These are phyloP conservation scores for Podospora tetraspora DNA, from an alignment of 495 filamentous ascomycete genomes.

Conservation along the genomic window DNA sequence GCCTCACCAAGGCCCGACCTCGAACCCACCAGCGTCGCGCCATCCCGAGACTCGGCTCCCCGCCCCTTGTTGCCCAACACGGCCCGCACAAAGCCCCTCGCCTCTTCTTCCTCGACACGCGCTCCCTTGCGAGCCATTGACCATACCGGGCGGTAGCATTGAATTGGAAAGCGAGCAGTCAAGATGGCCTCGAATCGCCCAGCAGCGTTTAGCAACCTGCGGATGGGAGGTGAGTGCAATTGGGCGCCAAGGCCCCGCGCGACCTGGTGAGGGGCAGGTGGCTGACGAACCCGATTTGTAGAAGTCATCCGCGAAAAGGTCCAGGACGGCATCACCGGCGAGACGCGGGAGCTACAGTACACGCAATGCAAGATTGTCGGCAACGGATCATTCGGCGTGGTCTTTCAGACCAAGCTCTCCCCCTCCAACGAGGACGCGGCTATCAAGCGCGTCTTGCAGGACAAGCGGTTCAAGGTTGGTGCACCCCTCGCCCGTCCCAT, in stretches of 20 bases:
- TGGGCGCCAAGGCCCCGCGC: background rate
- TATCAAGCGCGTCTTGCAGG: conserved; percentile 96
- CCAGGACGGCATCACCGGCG: conserved; percentile 94
- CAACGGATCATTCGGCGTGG: conserved; percentile 97
- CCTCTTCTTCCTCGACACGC: conserved; percentile 27
- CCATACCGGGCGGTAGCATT: conserved; percentile 30
- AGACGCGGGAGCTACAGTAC: conserved; percentile 93
- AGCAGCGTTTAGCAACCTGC: conserved; percentile 48
- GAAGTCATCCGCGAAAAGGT: conserved; percentile 98
- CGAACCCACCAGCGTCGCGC: conserved; percentile 16
- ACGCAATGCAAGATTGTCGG: conserved; percentile 99
- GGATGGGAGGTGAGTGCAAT: conserved; percentile 48
- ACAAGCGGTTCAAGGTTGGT: conserved; percentile 95
- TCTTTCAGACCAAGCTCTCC: conserved; percentile 97
- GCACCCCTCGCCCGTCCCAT: background rate
- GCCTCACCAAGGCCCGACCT: conserved; percentile 15
- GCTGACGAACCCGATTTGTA: conserved; percentile 33
- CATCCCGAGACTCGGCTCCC: conserved; percentile 12
- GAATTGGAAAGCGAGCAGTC: conserved; percentile 22
- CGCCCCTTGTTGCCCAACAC: conserved; percentile 46
- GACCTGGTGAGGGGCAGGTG: background rate
- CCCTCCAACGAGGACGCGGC: conserved; percentile 96
- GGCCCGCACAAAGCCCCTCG: conserved; percentile 32
- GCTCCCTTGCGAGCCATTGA: conserved; percentile 18
- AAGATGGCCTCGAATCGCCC: conserved; percentile 49